Percentiles rank a stretch among this genome's conserved stretches.
These are phyloP conservation scores for Bolboschoenoplectus hybrid DNA, from an alignment of 202 grass and related monocot genomes.

Conservation along the genomic window DNA sequence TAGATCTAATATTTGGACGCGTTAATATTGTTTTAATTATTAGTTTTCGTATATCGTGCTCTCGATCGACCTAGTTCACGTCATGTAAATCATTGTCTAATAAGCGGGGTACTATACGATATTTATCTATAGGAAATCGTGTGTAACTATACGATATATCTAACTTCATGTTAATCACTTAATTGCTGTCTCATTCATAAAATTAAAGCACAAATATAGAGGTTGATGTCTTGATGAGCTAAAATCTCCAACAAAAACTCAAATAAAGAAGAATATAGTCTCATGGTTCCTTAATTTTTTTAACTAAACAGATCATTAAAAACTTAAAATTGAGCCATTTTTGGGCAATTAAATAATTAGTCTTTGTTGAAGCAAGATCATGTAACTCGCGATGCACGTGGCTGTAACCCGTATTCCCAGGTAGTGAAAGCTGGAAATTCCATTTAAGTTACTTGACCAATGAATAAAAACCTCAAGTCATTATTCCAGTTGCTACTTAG, in stretches of 20 bases:
- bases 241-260: not conserved
- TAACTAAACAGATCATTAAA: not conserved
- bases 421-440: constrained; percentile 23
- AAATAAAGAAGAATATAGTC: not conserved
- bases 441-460: constrained; percentile 37
- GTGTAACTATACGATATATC: not conserved
- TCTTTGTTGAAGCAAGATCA: not conserved
- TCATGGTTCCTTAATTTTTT: not conserved
- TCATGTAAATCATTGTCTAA: constrained; percentile 1
- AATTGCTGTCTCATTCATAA: not conserved
- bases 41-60: constrained; percentile 6
- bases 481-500: not conserved
- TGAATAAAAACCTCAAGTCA: not conserved
- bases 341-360: not conserved
- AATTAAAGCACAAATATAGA: not conserved
- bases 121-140: not conserved
- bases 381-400: constrained; percentile 27
- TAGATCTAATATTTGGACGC: constrained; percentile 11
- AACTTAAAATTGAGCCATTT: not conserved
- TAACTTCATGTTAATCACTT: not conserved
- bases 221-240: not conserved
- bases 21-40: not conserved
- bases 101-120: not conserved
- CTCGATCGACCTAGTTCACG: not conserved
- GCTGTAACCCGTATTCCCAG: constrained; percentile 28